A percentile compares a stretch with the other conserved stretches of the same genome.
Evolutionary conservation across 2,329 filamentous ascomycete genomes (phyloP).

Genomic region (Aspergillus aculeatinus): DNA sequence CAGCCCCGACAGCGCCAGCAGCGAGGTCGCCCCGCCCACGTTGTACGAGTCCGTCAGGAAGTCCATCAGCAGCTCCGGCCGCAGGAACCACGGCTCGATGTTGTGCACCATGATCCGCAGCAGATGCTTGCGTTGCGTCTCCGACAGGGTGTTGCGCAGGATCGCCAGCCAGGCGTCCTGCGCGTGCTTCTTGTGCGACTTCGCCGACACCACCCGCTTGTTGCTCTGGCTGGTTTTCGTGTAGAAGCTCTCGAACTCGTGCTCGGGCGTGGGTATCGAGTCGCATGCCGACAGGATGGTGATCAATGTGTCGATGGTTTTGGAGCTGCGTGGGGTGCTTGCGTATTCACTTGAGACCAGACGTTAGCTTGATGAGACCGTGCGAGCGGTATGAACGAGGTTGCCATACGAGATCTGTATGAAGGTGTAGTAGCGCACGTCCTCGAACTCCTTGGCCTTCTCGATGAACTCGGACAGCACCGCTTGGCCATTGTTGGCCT

Average conservation of each 20-base stretch:
- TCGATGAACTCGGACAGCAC: constrained; percentile 71
- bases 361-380: constrained; percentile 16
- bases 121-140: constrained; percentile 75
- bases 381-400: background rate
- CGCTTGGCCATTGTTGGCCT: constrained; percentile 56
- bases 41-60: constrained; percentile 95
- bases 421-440: constrained; percentile 82
- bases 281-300: constrained; percentile 56
- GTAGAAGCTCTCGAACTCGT: constrained; percentile 40
- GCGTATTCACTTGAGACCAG: constrained; percentile 32
- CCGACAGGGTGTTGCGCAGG: constrained; percentile 63
- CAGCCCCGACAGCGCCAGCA: constrained; percentile 86
- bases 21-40: constrained; percentile 77
- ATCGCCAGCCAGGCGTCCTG: constrained; percentile 85
- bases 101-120: constrained; percentile 72
- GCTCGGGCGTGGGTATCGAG: constrained; percentile 57
- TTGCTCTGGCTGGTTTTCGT: constrained; percentile 60
- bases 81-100: constrained; percentile 85
- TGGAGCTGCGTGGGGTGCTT: constrained; percentile 24
- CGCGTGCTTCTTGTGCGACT: constrained; percentile 72
- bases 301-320: constrained; percentile 38
- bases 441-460: constrained; percentile 75
- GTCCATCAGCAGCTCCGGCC: constrained; percentile 88
- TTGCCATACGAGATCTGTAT: constrained; percentile 65
- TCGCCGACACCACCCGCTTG: constrained; percentile 65